Percentiles rank a stretch among this genome's conserved stretches.
Conservation (phyloP, 1,284 basidiomycete genomes). For the Leccinum solheimii region DNA sequence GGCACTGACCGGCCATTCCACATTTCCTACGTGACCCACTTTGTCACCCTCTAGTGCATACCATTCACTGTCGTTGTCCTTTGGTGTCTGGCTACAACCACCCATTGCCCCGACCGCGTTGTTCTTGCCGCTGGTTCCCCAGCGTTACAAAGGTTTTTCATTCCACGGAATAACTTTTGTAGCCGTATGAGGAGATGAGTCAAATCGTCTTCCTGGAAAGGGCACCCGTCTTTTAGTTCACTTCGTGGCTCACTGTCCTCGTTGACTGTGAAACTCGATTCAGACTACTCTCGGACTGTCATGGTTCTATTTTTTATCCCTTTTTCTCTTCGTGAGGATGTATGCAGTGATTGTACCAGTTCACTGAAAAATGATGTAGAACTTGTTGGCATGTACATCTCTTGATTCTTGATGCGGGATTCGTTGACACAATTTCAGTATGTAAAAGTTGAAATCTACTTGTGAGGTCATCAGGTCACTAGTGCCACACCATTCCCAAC, state of each 20-base stretch:
- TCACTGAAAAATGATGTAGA: no score
- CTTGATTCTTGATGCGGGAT: not conserved
- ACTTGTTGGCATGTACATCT: not conserved
- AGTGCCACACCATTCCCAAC: no score
- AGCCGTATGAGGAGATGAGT: slow-evolving; percentile 25
- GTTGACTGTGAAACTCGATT: slow-evolving; percentile 49
- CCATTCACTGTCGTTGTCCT: not conserved
- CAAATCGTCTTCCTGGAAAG: not conserved
- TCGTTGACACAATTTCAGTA: no score
- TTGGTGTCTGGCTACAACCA: not conserved
- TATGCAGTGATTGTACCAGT: no score
- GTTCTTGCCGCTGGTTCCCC: slow-evolving; percentile 11
- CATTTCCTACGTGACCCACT: not conserved
- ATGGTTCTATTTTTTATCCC: slow-evolving; percentile 27
- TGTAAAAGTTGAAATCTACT: no score
- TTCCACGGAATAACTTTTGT: slow-evolving; percentile 1
- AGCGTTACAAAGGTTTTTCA: slow-evolving; percentile 5
- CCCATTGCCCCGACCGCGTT: slow-evolving; percentile 4
- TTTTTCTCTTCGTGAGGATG: slow-evolving; percentile 19
- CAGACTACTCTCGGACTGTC: slow-evolving; percentile 57
- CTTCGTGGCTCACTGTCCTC: slow-evolving; percentile 46
- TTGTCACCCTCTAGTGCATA: slow-evolving; percentile 12
- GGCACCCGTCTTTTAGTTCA: slow-evolving; percentile 46
- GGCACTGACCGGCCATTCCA: not conserved
- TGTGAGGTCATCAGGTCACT: no score